A percentile compares a stretch with the other conserved stretches of the same genome.
These are phyloP conservation scores for Phalaenopsis hybrid DNA, from an alignment of 116 monocot genomes.

Conservation along the genomic window DNA sequence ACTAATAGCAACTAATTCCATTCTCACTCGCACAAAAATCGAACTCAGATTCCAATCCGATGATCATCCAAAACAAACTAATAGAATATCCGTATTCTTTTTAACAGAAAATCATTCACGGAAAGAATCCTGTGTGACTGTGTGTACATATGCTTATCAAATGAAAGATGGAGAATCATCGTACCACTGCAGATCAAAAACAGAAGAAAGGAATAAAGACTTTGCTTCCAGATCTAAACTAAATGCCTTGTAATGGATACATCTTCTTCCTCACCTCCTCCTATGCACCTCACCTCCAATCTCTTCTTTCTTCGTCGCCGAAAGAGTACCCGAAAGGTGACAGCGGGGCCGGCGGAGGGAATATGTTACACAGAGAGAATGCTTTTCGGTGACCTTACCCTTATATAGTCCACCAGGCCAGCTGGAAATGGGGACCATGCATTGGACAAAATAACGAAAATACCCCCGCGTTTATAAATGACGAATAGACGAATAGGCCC, in stretches of 20 bases:
- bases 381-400: not conserved
- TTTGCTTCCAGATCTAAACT: constrained; percentile 1
- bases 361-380: not conserved
- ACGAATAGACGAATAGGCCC: not conserved
- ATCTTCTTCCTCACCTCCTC: not conserved
- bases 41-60: constrained; percentile 9
- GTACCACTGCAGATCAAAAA: not conserved
- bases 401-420: not conserved
- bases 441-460: not conserved
- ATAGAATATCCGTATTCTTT: not conserved
- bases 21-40: not conserved
- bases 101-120: not conserved
- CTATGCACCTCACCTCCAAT: not conserved
- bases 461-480: not conserved
- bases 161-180: not conserved
- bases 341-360: not conserved
- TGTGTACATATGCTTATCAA: not conserved
- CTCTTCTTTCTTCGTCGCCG: constrained; percentile 3
- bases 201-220: not conserved
- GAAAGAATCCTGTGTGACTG: not conserved
- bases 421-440: not conserved
- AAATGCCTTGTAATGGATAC: no score
- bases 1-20: not conserved
- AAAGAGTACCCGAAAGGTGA: not conserved
- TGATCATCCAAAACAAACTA: not conserved